Percentiles rank a stretch among this genome's conserved stretches.
Conservation (phyloP, 1,139 yeast species). For the Pichia sp. region DNA sequence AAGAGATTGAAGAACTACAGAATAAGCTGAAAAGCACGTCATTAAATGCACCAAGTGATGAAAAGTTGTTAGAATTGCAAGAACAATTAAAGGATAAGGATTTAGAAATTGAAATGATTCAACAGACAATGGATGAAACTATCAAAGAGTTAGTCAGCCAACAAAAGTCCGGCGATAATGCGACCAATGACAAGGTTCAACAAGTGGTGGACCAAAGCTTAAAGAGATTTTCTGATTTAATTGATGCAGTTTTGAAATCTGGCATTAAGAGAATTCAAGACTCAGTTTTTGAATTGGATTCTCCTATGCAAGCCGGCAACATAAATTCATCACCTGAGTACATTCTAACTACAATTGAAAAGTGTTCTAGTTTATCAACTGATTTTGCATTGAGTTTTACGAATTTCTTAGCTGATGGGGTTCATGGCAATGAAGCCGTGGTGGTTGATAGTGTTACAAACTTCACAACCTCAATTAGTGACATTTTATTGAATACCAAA, state of each 20-base stretch:
- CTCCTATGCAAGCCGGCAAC: conserved; percentile 82
- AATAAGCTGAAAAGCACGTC: conserved; percentile 32
- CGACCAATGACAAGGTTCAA: conserved; percentile 55
- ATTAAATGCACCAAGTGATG: conserved; percentile 14
- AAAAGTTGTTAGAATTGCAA: conserved; percentile 33
- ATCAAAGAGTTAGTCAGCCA: conserved; percentile 52
- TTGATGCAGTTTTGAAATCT: conserved; percentile 67
- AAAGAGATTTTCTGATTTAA: conserved; percentile 46
- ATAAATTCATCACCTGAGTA: conserved; percentile 71
- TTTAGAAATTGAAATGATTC: conserved; percentile 72
- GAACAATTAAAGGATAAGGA: conserved; percentile 58
- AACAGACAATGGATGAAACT: conserved; percentile 74
- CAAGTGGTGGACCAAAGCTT: conserved; percentile 45
- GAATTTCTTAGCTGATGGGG: conserved; percentile 71
- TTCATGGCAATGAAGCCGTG: conserved; percentile 59
- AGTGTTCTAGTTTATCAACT: conserved; percentile 64
- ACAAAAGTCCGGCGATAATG: conserved; percentile 48
- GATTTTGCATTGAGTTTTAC: conserved; percentile 79
- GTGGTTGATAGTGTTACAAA: conserved; percentile 64
- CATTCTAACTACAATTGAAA: conserved; percentile 63
- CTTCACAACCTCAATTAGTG: conserved; percentile 59
- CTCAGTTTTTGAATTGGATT: conserved; percentile 61
- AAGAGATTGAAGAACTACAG: conserved; percentile 42
- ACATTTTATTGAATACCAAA: conserved; percentile 62
- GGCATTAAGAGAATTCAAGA: conserved; percentile 73